Base-by-base conservation (phyloP, 257 asterid species). In the Capsicum baccatum region DNA sequence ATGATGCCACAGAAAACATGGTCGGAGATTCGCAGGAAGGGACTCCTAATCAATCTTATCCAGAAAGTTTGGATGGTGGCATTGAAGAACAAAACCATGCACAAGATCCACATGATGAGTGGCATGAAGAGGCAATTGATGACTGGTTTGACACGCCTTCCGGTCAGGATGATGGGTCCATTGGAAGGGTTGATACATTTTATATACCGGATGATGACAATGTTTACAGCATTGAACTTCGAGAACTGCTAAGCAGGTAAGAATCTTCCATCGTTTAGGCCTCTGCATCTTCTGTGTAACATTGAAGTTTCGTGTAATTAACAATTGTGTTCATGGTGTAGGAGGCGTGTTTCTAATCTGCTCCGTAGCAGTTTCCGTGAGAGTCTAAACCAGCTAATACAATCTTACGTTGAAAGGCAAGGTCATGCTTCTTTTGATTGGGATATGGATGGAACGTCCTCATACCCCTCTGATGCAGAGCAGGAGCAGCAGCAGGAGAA, bases 341-440 rank as follows among this genome's bases (percentile, higher is more conserved):
- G 99, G 95, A 88, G 98, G 84, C 93, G 94, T 21, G 99, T 96
- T 71, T 96, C 98, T 57, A 84, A 91, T 87, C 97, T 95, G 89
- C 98, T 95, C 56, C 87, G 88, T 8, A 92, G 98, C 90, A 87
- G 97, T 84, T 95, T 95, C 85, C 92, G 98, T 15, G 94, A 91
- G 86, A 92, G 91, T 83, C 88, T 95, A 74, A 88, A 92, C 83
- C 98, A 86, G 86, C 89, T 95, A 79, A 89, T 93, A 76, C 97
- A 90, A 73, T 94, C 97, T 55, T 92, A 91, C 8, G 93, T 79
- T 14, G 95, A 90, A 89, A 94, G 97, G 90, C 96, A 88, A 62
- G 93, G 86, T 54, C 89, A 85, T 84, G 89, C 91, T 87, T 91
- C 97, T 81, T 86, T 55, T 68, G 97, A 92, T 47, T 91, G 91